phyloP scores from a whole-genome alignment of 345 rosid species.

The Theobroma cacao region DNA sequence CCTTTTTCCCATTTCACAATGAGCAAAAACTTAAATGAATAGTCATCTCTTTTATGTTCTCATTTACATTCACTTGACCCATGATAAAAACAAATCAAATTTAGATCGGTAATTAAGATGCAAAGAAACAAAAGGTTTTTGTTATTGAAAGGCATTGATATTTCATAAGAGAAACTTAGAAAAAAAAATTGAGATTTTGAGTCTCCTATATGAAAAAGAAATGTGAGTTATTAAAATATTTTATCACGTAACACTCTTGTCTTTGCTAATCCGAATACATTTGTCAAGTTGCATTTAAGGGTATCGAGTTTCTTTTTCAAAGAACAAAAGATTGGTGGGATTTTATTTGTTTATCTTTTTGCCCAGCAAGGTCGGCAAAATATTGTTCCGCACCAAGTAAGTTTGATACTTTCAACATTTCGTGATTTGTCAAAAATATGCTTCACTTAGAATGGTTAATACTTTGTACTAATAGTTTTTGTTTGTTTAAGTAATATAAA shows the following conservation, averaged over 20 bases:
- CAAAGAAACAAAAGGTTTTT: too few relatives aligned
- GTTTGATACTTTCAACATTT: not conserved
- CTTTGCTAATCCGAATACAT: too few relatives aligned
- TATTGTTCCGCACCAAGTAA: not conserved
- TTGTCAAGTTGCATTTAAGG: too few relatives aligned
- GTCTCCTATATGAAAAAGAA: too few relatives aligned
- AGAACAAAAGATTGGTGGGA: too few relatives aligned
- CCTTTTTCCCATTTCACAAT: not conserved
- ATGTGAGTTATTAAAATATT: too few relatives aligned
- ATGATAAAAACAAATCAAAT: not conserved
- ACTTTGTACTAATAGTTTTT: not conserved
- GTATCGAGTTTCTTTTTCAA: too few relatives aligned
- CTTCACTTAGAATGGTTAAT: conserved; percentile 6
- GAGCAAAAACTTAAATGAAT: not conserved
- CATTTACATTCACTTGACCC: not conserved
- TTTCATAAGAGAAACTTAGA: too few relatives aligned
- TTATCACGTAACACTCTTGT: too few relatives aligned
- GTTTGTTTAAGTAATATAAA: not conserved
- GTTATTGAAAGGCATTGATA: too few relatives aligned
- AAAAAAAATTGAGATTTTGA: too few relatives aligned
- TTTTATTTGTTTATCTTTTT: not conserved
- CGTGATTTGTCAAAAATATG: not conserved
- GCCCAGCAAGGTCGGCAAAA: not conserved
- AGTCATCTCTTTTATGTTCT: not conserved
- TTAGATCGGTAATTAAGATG: not conserved